phyloP scores from a whole-genome alignment of 345 rosid species.

The Psidium friedrichsthalianum region DNA sequence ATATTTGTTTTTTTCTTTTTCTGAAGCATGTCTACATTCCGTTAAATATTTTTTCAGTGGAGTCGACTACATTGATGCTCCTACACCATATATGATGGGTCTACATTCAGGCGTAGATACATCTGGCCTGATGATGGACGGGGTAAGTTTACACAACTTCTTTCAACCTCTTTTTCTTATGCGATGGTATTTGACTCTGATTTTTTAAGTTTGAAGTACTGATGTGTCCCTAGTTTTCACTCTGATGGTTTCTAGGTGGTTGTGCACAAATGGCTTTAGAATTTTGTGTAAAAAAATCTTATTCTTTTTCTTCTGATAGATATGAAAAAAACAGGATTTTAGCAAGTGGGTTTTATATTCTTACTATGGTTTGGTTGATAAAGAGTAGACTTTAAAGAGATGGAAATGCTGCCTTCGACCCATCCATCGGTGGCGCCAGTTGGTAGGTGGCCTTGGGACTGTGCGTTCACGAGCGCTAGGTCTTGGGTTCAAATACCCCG shows the following conservation, averaged over 20 bases:
- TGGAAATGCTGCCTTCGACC: background rate
- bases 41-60: conserved; percentile 98
- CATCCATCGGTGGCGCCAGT: too few relatives aligned
- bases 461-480: too few relatives aligned
- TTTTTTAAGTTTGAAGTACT: conserved; percentile 1
- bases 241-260: background rate
- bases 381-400: background rate
- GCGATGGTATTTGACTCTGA: background rate
- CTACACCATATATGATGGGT: conserved; percentile 99
- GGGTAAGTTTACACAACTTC: conserved; percentile 51
- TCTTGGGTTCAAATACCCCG: too few relatives aligned
- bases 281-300: background rate
- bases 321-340: background rate
- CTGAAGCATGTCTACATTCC: conserved; percentile 99
- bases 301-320: background rate
- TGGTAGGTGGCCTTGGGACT: too few relatives aligned
- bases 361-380: background rate
- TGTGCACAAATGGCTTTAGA: background rate
- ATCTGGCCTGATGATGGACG: conserved; percentile 79
- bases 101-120: conserved; percentile 95
- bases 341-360: background rate
- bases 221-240: background rate
- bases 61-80: conserved; percentile 99
- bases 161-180: background rate
- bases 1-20: conserved; percentile 45